Evolutionary conservation across 2,329 filamentous ascomycete species (phyloP), one percentile per base, ranked within the genome.

Genomic region (Phaeosphaeria sp.): DNA sequence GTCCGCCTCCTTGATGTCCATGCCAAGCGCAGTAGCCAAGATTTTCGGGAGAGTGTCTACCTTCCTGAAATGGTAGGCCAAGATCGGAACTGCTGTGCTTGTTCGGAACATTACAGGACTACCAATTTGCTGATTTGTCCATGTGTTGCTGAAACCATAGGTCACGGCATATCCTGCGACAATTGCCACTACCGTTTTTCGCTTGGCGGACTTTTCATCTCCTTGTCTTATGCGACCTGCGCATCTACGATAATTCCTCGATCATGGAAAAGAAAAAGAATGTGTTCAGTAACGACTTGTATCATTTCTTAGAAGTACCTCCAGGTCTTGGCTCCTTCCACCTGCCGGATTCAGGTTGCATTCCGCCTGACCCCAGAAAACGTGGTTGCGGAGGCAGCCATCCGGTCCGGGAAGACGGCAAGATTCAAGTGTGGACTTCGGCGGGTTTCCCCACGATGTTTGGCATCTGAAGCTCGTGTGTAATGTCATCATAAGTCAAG

Each of bases 1-100:
- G 15, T 17, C 21, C 36, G 21, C 20, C 24, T 9, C 22, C 20
- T n/a, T 18, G 54, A 40, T 18, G 42, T 30, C 49, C 50, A 45
- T 22, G 52, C 48, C 40, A 50, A 49, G 51, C 39, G 43, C 17
- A n/a, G 48, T 56, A 25, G 63, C 63, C 59, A 64, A 66, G 58
- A 49, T 49, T 51, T 22, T 33, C 49, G 48, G 40, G 40, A 43
- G 13, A 46, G 25, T 43, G 15, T 51, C 55, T 48, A 62, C 58
- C 58, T 65, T 52, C 60, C 63, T 40, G 42, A 51, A 55, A 5
- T 6, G 25, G 51, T 2, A 7, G 21, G 60, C 63, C 55, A 65
- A 65, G 51, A n/a, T 24, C 17, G 24, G 43, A 52, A 49, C 15
- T 2, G 25, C 9, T n/a, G 22, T 25, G 44, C 22, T 24, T 24